phyloP scores from a whole-genome alignment of 495 filamentous ascomycete species.

The Physcia stellaris region DNA sequence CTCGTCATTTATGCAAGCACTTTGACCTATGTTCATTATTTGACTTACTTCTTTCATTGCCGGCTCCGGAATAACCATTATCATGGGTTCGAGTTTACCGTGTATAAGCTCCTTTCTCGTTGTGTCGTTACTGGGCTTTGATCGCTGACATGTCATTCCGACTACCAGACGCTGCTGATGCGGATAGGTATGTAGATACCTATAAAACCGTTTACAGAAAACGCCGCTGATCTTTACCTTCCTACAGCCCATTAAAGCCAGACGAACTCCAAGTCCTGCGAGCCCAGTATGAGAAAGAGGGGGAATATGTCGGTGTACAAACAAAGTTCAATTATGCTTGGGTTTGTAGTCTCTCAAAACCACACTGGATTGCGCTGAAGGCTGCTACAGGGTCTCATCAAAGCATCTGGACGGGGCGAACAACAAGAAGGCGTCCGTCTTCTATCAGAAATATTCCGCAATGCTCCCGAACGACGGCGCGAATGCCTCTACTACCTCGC shows the following conservation, averaged over 20 bases:
- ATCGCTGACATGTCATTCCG: constrained; percentile 7
- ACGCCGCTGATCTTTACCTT: constrained; percentile 8
- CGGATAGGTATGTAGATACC: constrained; percentile 58
- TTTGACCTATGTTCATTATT: no score
- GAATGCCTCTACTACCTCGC: constrained; percentile 98
- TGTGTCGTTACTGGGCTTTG: no score
- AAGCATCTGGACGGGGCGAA: constrained; percentile 66
- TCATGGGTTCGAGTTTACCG: no score
- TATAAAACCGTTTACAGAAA: neutral
- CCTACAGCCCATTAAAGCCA: constrained; percentile 62
- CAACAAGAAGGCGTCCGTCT: constrained; percentile 93
- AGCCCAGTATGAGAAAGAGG: constrained; percentile 90
- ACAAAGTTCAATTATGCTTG: constrained; percentile 99
- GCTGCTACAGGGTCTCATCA: constrained; percentile 67
- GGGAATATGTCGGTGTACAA: constrained; percentile 88
- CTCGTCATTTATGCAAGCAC: no score
- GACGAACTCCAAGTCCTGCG: constrained; percentile 85
- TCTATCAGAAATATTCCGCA: constrained; percentile 93
- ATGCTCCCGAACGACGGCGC: constrained; percentile 74
- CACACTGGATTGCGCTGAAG: constrained; percentile 8
- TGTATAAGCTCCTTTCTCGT: no score
- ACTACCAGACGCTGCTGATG: constrained; percentile 79
- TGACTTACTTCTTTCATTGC: no score
- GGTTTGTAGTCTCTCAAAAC: constrained; percentile 40
- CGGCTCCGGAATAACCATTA: no score